Base-by-base conservation (phyloP, 805 yeast genomes). In the Candida xyloterini region DNA sequence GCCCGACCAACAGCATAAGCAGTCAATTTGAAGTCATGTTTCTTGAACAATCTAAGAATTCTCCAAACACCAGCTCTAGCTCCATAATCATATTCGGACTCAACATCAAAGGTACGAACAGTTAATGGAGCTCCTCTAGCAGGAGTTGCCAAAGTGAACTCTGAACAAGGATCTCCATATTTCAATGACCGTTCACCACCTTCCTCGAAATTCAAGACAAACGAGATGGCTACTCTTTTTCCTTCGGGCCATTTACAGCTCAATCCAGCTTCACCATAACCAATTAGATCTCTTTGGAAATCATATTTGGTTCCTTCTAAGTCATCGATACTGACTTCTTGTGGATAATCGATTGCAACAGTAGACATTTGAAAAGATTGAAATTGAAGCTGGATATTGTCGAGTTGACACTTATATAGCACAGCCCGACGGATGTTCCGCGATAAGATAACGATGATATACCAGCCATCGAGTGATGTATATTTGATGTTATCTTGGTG, bases 1-100 rank as follows among this genome's bases (percentile, higher is more conserved):
- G 70, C 70, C 34, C 63, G 64, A 9, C 67, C 71, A 37, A 66
- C 70, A 20, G 64, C 71, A 42, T 59, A 64, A 6, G 63, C 55
- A 7, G 70, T 65, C 48, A 65, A 54, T 33, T 58, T 59, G 41
- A 52, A 55, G 24, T 46, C 47, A 37, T 55, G 58, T 35, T 60
- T 54, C 42, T 57, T 58, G 48, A 66, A 60, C 15, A 62, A 44
- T 26, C 62, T 49, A 21, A 65, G 46, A n/a, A 66, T 41, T 36
- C 53, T 42, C 53, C 52, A 50, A 25, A 44, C 53, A 29, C 53
- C 53, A 10, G 47, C 36, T 29, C 52, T 35, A 22, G 46, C 27
- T 10, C 50, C 48, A 29, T 40, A 42, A 28, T 48, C 49, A 31
- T 45, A 44, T 40, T 48, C 49, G 2, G 48, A 42, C 26, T 48